Evolutionary conservation across 345 rosid genomes (phyloP), one percentile per base, ranked within the genome.

Genomic region (Pseudoturritis turrita): DNA sequence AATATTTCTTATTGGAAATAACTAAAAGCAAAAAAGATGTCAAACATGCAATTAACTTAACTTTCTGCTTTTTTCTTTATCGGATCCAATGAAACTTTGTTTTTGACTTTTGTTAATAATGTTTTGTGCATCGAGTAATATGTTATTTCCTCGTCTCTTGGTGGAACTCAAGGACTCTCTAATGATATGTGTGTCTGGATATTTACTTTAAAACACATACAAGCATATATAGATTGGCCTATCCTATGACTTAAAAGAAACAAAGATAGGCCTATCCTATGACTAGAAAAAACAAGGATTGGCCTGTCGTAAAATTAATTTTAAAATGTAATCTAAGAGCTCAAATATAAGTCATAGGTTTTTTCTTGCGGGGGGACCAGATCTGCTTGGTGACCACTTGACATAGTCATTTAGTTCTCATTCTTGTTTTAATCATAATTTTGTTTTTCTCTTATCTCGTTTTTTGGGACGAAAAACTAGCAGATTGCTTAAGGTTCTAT

Each of bases 311-410:
- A 12, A 8, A 52, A 17, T 25, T 45, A 23, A 54, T 45, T 55
- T 53, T 13, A 33, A 63, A 54, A 54, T 62, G 52, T 46, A 26
- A 56, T n/a, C 45, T 55, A 71, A 22, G 73, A 60, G 57, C 75
- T 75, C 49, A 60, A 79, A 51, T 65, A 21, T 18, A 28, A 56
- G 70, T 53, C 79, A 70, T 79, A 79, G 80, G 78, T 62, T 76
- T 75, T 71, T 66, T 70, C 23, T 63, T 46, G 54, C 39, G 63
- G 45, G 66, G 82, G 74, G 72, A 70, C 75, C 79, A 71, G 5
- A 23, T 23, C 43, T 46, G 41, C 64, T 65, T 71, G 76, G 12
- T 52, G 50, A 50, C 81, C 78, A 47, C 67, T 49, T 62, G 36
- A 62, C 40, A 65, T 17, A 9, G 44, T 63, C 56, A 46, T 64